Conservation (phyloP, 495 filamentous ascomycete genomes). For the Hypoxylon intermedium region DNA sequence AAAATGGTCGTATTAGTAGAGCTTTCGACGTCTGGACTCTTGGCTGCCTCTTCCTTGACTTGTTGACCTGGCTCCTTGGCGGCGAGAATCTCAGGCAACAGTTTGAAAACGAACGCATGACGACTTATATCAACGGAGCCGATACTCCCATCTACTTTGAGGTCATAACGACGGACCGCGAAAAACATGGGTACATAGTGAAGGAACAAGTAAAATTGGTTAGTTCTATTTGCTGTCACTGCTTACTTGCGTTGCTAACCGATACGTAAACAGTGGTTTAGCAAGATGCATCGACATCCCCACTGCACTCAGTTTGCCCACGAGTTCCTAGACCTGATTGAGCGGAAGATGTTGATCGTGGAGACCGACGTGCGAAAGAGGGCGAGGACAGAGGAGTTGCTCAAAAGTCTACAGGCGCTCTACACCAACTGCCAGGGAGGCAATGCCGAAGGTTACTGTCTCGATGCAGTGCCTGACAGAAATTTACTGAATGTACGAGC, state of each 20-base stretch:
- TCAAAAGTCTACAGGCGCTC: not conserved
- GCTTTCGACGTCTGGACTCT: constrained; percentile 49
- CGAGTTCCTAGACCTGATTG: constrained; percentile 14
- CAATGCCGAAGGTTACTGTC: constrained; percentile 2
- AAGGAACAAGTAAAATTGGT: constrained; percentile 4
- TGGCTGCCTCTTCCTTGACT: constrained; percentile 48
- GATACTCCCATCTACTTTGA: constrained; percentile 11
- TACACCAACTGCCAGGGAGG: not conserved
- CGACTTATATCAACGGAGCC: not conserved
- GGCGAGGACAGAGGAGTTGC: constrained; percentile 4
- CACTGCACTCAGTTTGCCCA: constrained; percentile 2
- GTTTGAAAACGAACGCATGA: constrained; percentile 3
- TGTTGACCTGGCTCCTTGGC: constrained; percentile 45
- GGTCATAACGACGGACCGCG: not conserved
- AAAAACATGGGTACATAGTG: not conserved
- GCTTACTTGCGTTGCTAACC: not conserved
- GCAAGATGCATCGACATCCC: not conserved
- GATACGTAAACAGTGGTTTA: constrained; percentile 9
- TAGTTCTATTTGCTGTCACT: not conserved
- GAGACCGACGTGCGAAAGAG: not conserved
- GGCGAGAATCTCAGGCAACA: constrained; percentile 17
- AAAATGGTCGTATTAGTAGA: constrained; percentile 26
- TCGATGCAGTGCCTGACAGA: not conserved
- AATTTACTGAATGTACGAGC: not conserved
- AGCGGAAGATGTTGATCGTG: constrained; percentile 5